A percentile compares a stretch with the other conserved stretches of the same genome.
phyloP scores from a whole-genome alignment of 176 grass and related monocot genomes.

The Areca catechu region DNA sequence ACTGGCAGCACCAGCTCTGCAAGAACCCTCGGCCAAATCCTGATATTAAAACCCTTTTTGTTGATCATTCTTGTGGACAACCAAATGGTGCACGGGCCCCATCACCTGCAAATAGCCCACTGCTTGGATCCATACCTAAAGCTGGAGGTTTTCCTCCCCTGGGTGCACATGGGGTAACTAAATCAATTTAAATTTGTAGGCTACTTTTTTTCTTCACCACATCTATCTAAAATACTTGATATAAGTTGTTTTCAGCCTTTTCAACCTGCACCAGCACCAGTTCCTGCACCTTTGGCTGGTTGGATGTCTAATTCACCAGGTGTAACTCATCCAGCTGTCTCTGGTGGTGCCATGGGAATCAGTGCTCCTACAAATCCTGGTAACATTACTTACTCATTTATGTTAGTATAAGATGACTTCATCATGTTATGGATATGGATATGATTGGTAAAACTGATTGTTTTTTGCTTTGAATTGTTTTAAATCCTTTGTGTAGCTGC shows the following conservation, averaged over 20 bases:
- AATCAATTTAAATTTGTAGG: neutral
- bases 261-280: slow-evolving; percentile 71
- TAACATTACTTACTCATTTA: slow-evolving; percentile 21
- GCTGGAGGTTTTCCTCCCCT: slow-evolving; percentile 86
- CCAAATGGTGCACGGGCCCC: slow-evolving; percentile 95
- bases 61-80: slow-evolving; percentile 95
- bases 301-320: slow-evolving; percentile 97
- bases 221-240: slow-evolving; percentile 10
- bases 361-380: slow-evolving; percentile 83
- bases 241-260: slow-evolving; percentile 64
- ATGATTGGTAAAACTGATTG: slow-evolving; percentile 2
- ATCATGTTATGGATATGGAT: neutral
- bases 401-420: slow-evolving; percentile 12
- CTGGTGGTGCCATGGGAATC: slow-evolving; percentile 90
- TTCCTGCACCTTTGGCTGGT: slow-evolving; percentile 70
- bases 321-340: slow-evolving; percentile 65
- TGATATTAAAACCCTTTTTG: slow-evolving; percentile 99
- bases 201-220: slow-evolving; percentile 1
- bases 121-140: slow-evolving; percentile 84
- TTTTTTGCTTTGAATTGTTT: slow-evolving; percentile 1
- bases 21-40: slow-evolving; percentile 99
- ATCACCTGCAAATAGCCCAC: slow-evolving; percentile 74
- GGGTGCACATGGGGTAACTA: slow-evolving; percentile 84
- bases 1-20: slow-evolving; percentile 99
- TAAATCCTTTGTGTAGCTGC: slow-evolving; percentile 25